Percentiles rank a stretch among this genome's conserved stretches.
Conservation (phyloP, 129 eudicot genomes). For the Oenanthe sinensis region DNA sequence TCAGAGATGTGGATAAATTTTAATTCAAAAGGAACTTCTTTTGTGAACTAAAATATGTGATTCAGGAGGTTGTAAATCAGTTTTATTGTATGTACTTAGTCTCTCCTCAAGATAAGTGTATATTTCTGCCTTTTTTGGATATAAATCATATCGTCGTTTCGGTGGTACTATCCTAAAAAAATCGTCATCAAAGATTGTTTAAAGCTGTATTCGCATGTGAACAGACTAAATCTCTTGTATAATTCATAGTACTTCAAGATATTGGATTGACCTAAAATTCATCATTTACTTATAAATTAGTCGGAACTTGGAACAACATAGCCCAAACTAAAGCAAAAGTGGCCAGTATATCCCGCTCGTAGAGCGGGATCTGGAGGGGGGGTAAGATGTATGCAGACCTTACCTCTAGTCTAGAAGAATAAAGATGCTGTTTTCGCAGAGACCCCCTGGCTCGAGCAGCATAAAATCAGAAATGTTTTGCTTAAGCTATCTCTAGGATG, state of each 20-base stretch:
- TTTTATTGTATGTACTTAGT: no score
- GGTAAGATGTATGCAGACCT: not conserved
- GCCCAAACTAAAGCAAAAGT: not conserved
- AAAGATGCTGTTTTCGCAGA: not conserved
- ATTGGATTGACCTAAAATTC: not conserved
- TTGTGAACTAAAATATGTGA: not conserved
- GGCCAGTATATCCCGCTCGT: not conserved
- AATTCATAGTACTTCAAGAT: not conserved
- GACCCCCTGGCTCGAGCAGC: not conserved
- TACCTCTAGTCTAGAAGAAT: not conserved
- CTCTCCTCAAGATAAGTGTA: no score
- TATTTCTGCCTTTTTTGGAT: not conserved
- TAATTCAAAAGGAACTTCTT: not conserved
- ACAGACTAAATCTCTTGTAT: not conserved
- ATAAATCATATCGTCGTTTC: not conserved
- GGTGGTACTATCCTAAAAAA: not conserved
- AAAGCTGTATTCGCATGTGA: not conserved
- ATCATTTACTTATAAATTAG: not conserved
- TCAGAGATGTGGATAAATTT: not conserved
- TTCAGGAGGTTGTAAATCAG: not conserved
- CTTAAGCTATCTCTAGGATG: not conserved
- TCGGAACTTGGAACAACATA: not conserved
- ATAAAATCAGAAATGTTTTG: not conserved
- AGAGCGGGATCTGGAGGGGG: not conserved
- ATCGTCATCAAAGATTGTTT: not conserved